phyloP scores from a whole-genome alignment of 2,329 filamentous ascomycete genomes.

The Exophiala sp. region DNA sequence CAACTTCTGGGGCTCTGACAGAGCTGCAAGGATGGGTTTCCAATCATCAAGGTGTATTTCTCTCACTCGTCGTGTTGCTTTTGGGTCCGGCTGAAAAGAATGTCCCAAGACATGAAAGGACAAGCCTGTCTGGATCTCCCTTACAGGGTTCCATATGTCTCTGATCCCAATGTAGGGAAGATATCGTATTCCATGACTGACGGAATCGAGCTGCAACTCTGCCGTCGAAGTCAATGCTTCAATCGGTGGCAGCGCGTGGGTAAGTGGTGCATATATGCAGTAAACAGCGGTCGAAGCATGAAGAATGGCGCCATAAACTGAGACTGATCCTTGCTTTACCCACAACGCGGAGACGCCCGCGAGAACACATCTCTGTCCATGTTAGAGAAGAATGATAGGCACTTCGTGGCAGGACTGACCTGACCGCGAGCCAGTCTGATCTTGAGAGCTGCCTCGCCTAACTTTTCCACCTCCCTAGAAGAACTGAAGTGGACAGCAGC shows the following conservation, averaged over 20 bases:
- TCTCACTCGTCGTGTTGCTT: constrained; percentile 9
- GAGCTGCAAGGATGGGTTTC: constrained; percentile 6
- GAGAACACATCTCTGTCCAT: constrained; percentile 38
- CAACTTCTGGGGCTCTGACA: neutral
- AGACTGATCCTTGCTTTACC: constrained; percentile 54
- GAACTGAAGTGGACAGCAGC: constrained; percentile 22
- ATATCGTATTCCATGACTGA: constrained; percentile 9
- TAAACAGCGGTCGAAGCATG: constrained; percentile 43
- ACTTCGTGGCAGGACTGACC: constrained; percentile 7
- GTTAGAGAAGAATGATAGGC: neutral
- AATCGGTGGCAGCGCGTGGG: constrained; percentile 55
- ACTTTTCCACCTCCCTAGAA: constrained; percentile 19
- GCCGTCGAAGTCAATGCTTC: constrained; percentile 27
- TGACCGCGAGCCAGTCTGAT: constrained; percentile 24
- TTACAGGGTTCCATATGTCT: constrained; percentile 12
- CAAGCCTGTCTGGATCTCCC: neutral
- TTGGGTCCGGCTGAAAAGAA: constrained; percentile 18
- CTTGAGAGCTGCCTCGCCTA: constrained; percentile 18
- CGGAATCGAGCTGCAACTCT: constrained; percentile 21
- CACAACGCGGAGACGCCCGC: constrained; percentile 57
- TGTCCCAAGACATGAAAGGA: constrained; percentile 22
- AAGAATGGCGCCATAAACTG: constrained; percentile 57
- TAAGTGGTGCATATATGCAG: constrained; percentile 54
- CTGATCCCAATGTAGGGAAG: constrained; percentile 13
- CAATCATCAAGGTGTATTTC: constrained; percentile 13